These are phyloP conservation scores for Abrus pulchellus DNA, from an alignment of 306 rosid species.

Conservation along the genomic window DNA sequence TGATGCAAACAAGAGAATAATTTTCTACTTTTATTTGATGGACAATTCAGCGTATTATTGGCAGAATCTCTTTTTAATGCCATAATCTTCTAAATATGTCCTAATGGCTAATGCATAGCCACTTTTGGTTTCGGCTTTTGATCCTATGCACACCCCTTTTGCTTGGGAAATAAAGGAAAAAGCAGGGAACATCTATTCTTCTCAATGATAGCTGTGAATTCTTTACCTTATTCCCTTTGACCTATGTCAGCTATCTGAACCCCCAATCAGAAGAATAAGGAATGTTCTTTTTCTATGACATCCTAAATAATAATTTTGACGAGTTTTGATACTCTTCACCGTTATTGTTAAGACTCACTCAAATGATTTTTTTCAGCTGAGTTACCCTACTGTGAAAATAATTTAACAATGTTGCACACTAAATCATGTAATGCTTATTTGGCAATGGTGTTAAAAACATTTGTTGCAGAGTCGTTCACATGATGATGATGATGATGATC, in stretches of 20 bases:
- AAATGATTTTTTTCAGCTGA: not conserved
- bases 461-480: not conserved
- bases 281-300: slow-evolving; percentile 6
- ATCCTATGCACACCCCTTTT: not conserved
- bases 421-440: not conserved
- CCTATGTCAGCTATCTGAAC: not conserved
- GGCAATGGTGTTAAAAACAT: not conserved
- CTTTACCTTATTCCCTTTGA: slow-evolving; percentile 31
- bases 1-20: not conserved
- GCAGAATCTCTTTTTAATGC: not conserved
- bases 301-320: not conserved
- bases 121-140: not conserved
- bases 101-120: not conserved
- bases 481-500: not conserved
- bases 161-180: slow-evolving; percentile 19
- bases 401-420: not conserved
- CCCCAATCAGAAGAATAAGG: slow-evolving; percentile 4
- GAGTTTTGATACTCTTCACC: not conserved
- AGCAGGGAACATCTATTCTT: slow-evolving; percentile 4
- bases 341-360: not conserved
- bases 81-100: not conserved
- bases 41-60: not conserved
- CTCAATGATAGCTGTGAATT: slow-evolving; percentile 2
- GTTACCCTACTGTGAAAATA: not conserved
- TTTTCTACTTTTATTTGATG: not conserved